Evolutionary conservation across 495 filamentous ascomycete species (phyloP).

Genomic region (Penicillium tannophilum): DNA sequence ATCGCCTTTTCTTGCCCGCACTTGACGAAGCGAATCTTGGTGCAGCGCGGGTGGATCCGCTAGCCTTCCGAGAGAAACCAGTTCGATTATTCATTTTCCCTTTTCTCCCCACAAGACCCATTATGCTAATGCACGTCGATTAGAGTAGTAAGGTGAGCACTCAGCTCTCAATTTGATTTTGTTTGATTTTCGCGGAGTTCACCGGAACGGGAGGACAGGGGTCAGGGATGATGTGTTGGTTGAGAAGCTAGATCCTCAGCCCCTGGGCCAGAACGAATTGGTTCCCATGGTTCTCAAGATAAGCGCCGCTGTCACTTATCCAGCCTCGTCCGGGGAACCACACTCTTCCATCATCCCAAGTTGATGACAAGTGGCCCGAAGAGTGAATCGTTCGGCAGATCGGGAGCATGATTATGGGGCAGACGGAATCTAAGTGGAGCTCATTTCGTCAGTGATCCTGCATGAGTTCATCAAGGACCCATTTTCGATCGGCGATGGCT

Average conservation of each 20-base stretch:
- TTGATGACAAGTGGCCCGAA: constrained; percentile 1
- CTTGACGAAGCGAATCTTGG: constrained; percentile 10
- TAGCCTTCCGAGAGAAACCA: background rate
- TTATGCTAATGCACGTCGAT: constrained; percentile 22
- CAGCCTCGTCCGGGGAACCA: background rate
- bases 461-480: constrained; percentile 15
- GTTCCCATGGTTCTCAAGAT: background rate
- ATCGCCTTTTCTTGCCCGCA: constrained; percentile 8
- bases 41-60: constrained; percentile 7
- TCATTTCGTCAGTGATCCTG: constrained; percentile 19
- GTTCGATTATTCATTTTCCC: constrained; percentile 1
- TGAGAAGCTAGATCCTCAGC: background rate
- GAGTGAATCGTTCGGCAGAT: constrained; percentile 8
- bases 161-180: background rate
- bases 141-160: constrained; percentile 10
- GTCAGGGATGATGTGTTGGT: background rate
- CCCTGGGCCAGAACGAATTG: background rate
- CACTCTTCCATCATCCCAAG: background rate
- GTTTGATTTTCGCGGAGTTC: constrained; percentile 9
- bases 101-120: constrained; percentile 10
- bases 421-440: constrained; percentile 17
- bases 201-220: constrained; percentile 10
- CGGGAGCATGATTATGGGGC: constrained; percentile 14
- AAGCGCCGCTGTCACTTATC: constrained; percentile 3
- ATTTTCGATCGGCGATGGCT: constrained; percentile 17